Evolutionary conservation across 164 flowering plant species (phyloP), one percentile per base, ranked within the genome.

Genomic region (Hamamelis virginiana): DNA sequence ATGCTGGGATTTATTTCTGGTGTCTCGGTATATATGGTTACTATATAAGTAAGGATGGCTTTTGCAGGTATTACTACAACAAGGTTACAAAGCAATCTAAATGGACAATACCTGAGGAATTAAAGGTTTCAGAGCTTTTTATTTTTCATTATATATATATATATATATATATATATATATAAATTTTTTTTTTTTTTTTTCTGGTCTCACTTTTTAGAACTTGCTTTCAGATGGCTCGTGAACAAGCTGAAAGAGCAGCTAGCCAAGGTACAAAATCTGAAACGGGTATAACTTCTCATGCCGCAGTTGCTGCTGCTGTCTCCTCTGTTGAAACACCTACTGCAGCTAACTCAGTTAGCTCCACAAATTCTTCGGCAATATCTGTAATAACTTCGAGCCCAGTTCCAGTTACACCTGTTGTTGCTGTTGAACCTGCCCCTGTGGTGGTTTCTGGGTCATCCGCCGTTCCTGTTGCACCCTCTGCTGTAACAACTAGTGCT

Each of bases 21-120:
- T 57, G 45, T 50, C n/a, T n/a, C n/a, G n/a, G 14, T 28, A 5
- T 15, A 41, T 22, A 52, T 23, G n/a, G 5, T 45, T 16, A 3
- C 48, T 50, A 52, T 33, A 28, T 53, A 38, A 47, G 27, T 28
- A 44, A 33, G 21, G 28, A 28, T 69, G 47, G 18, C 43, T 52
- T 74, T 63, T 53, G 66, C 85, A 94, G 98, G 85, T 94, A 92
- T 76, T 94, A 86, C 74, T 87, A 88, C 83, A 91, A 94, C 82
- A 94, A 92, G 84, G 81, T 74, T 56, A 92, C 97, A 50, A 88
- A 88, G 72, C 85, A 89, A 76, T 92, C 98, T 18, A 90, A 85
- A 72, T 95, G 98, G 98, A 73, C 86, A 57, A 88, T 95, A 3
- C 98, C 98, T 41, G 97, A 95, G 57, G 98, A 92, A 44, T 71